phyloP scores from a whole-genome alignment of 2,329 filamentous ascomycete genomes.

The Dryadomyces quercus-mongolicae region DNA sequence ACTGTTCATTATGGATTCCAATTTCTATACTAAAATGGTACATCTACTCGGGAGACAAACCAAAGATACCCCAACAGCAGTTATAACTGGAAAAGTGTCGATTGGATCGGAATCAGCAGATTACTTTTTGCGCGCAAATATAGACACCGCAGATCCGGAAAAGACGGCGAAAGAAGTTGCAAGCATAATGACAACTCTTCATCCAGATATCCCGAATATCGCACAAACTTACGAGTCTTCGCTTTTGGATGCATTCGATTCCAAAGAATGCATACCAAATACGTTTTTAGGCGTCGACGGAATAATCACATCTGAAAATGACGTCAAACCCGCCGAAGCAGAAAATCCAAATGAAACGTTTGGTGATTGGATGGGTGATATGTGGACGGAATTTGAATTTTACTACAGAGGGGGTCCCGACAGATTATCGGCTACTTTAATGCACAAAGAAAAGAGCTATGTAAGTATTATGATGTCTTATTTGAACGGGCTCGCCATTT shows the following conservation, averaged over 20 bases:
- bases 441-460: too few species aligned
- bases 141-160: neutral
- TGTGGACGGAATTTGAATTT: too few species aligned
- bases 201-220: neutral
- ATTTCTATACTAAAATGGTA: too few species aligned
- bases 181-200: neutral
- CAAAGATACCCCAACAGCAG: neutral
- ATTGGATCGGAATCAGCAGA: neutral
- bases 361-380: too few species aligned
- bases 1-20: too few species aligned
- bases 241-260: too few species aligned
- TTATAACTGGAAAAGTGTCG: neutral
- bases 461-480: too few species aligned
- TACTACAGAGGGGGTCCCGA: too few species aligned
- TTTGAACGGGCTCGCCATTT: too few species aligned
- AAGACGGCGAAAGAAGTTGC: neutral
- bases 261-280: neutral
- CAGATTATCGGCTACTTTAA: too few species aligned
- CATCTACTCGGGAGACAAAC: neutral
- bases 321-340: too few species aligned
- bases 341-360: too few species aligned
- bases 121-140: neutral
- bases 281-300: neutral
- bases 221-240: neutral
- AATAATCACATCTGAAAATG: neutral